Base-by-base conservation (phyloP, 2,329 filamentous ascomycete species). In the Pseudocercospora macadamiae region DNA sequence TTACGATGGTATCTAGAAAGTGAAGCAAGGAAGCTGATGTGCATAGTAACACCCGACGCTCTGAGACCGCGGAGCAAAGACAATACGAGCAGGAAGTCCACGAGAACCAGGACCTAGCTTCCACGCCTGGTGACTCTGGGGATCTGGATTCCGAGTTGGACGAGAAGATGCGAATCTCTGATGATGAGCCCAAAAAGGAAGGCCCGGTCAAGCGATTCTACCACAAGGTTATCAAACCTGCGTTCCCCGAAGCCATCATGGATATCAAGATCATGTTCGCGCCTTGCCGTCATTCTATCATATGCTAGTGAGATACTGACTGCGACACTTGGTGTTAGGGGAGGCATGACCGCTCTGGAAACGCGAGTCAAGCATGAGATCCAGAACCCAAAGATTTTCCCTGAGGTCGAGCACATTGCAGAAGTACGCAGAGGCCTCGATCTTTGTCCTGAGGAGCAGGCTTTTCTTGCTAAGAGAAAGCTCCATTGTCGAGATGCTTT, bases 391-490 rank as follows among this genome's bases (percentile, higher is more conserved):
- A 54, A 60, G 4, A 32, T 65, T 7, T 72, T 68, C 48, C 71
- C 71, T 3, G 71, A 74, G 54, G 59, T 73, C 16, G 45, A 59
- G 8, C 56, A 63, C 12, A 51, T 68, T 8, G 70, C 71, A 8
- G 56, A 64, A 25, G 70, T 72, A 8, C 67, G 72, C 9, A 60
- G 67, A 37, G 71, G 71, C 5, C 45, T 69, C n/a, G 67, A 68
- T 8, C 63, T 73, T 2, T 69, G 65, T 37, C 58, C 64, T 2
- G 63, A 72, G 44, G 71, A 74, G 59, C 57, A 65, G 48, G 61
- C 57, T 8, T 73, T 69, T 42, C 56, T 68, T 8, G 53, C 49
- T 2, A 65, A 62, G 19, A 52, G 71, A 10, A 70, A 65, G 51
- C 28, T 62, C 23, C 57, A 59, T 28, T 62, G 64, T 16, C 59